These are phyloP conservation scores for Galerina sulciceps DNA, from an alignment of 768 basidiomycete genomes.

Conservation along the genomic window DNA sequence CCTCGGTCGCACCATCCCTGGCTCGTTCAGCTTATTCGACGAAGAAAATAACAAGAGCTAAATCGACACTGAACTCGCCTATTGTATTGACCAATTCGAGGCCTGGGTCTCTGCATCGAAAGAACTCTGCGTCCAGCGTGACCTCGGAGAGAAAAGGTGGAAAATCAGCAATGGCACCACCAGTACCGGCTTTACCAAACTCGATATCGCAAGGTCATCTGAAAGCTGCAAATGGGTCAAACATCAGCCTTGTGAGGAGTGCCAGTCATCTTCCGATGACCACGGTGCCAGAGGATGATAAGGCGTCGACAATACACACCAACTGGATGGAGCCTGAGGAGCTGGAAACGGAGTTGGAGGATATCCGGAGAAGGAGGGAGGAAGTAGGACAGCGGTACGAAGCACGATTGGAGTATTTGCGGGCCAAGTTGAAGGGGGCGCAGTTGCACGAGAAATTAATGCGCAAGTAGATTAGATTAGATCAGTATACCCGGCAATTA, in stretches of 20 bases:
- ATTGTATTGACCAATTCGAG: constrained; percentile 28
- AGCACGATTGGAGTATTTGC: constrained; percentile 76
- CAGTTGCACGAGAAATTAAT: constrained; percentile 83
- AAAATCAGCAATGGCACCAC: constrained; percentile 31
- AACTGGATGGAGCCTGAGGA: constrained; percentile 35
- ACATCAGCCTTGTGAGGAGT: constrained; percentile 56
- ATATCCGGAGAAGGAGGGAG: constrained; percentile 69
- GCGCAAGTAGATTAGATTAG: constrained; percentile 48
- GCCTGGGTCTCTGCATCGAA: constrained; percentile 50
- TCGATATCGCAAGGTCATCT: constrained; percentile 33
- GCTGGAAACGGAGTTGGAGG: constrained; percentile 64
- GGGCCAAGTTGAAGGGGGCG: constrained; percentile 82
- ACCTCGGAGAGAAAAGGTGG: constrained; percentile 45
- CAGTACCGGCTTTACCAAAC: constrained; percentile 37
- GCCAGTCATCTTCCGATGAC: constrained; percentile 53
- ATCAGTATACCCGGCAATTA: constrained; percentile 28
- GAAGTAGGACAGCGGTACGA: constrained; percentile 78
- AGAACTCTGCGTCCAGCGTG: constrained; percentile 66
- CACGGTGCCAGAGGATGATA: constrained; percentile 54
- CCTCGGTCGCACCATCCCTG: constrained; percentile 51
- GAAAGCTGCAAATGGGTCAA: constrained; percentile 40
- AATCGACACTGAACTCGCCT: constrained; percentile 33
- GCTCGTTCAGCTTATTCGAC: constrained; percentile 49
- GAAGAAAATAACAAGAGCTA: constrained; percentile 36
- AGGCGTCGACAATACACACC: constrained; percentile 26